Base-by-base conservation (phyloP, 2,329 filamentous ascomycete species). In the Botryotinia convoluta region DNA sequence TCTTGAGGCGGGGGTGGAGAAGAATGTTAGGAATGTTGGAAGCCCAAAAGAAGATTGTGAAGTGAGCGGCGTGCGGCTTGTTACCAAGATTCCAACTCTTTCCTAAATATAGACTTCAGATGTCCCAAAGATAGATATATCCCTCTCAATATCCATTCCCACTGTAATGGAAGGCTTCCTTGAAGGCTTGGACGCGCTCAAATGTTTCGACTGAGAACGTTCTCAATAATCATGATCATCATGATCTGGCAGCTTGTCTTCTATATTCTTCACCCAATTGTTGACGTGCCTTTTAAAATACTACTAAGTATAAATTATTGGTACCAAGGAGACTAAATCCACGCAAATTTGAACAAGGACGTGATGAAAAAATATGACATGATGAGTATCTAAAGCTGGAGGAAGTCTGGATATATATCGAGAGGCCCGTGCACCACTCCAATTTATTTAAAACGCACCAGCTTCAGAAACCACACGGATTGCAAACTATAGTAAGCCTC, bases 21-120 rank as follows among this genome's bases (percentile, higher is more conserved):
- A 67, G 32, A 39, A 54, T 39, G 45, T 37, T 39, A 54, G 45
- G 64, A 67, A 54, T 54, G 64, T 57, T 68, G 64, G 48, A 42
- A 68, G 48, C n/a, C 4, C 16, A 14, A 29, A 39, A 42, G 48
- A 29, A 42, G 35, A 29, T 42, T 5, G 9, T 54, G 48, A 29
- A 57, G 26, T 42, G 16, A 10, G 3, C 22, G 35, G 10, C 32
- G 10, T 26, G 35, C 35, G 35, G n/a, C 35, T 68, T 42, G 35
- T 32, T 16, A 6, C 6, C 64, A 57, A 39, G 10, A 26, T 42
- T 57, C 35, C 10, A 61, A 61, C 26, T 16, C 35, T 35, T 42
- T 35, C 18, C 42, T 26, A 65, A 48, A 35, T 35, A 48, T 65
- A 48, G 62, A 29, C 51, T 18, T 29, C 12, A 54, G 8, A 29